Percentiles rank a stretch among this genome's conserved stretches.
phyloP scores from a whole-genome alignment of 139 green algal species.

The Auxenochlorella protothecoides region DNA sequence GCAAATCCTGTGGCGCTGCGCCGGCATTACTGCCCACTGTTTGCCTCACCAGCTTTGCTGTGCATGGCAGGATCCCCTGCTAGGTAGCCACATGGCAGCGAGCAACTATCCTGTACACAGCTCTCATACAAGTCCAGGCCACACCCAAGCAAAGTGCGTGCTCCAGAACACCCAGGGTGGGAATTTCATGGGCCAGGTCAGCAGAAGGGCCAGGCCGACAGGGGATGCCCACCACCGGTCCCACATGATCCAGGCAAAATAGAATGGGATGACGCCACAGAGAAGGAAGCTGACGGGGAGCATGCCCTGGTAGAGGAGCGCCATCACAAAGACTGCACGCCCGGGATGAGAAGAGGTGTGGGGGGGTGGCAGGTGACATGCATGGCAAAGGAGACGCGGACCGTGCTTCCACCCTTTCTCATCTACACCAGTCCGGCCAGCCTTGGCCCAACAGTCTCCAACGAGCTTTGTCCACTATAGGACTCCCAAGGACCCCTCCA shows the following conservation, averaged over 20 bases:
- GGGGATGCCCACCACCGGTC: constrained; percentile 19
- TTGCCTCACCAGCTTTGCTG: too few species aligned
- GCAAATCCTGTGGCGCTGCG: too few species aligned
- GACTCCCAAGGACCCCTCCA: not conserved
- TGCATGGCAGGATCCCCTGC: too few species aligned
- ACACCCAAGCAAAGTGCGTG: constrained; percentile 15
- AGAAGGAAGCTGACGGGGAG: constrained; percentile 15
- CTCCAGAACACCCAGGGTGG: constrained; percentile 3
- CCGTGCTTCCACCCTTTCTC: too few species aligned
- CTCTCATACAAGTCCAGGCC: constrained; percentile 24
- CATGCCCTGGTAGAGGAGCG: constrained; percentile 23
- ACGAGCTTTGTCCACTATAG: not conserved
- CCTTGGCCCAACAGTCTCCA: not conserved
- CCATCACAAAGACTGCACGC: constrained; percentile 12
- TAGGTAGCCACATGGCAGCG: too few species aligned
- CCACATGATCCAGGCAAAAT: constrained; percentile 21
- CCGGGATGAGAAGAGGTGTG: not conserved
- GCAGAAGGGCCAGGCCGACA: constrained; percentile 18
- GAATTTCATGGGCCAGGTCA: constrained; percentile 26
- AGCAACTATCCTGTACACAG: too few species aligned
- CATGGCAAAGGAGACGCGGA: too few species aligned
- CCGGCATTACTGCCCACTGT: too few species aligned
- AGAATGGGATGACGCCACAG: constrained; percentile 16
- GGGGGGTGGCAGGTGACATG: not conserved
- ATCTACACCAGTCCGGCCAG: too few species aligned